phyloP scores from a whole-genome alignment of 2,329 filamentous ascomycete genomes.

The Cryphonectria parasitica region DNA sequence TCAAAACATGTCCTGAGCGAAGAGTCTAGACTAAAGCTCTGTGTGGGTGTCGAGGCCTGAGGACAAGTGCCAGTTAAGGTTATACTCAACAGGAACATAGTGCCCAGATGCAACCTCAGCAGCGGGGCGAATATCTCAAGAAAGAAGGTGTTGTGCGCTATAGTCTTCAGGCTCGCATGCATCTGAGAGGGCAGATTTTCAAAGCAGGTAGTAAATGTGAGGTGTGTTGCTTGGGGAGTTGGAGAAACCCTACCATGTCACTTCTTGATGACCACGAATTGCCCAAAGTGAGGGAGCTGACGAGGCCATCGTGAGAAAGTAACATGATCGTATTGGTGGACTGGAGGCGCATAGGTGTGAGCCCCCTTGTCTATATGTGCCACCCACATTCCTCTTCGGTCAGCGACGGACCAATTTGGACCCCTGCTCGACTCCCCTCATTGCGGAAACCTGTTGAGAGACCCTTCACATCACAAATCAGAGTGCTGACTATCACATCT shows the following conservation, averaged over 20 bases:
- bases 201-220: not conserved
- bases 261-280: not conserved
- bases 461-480: not conserved
- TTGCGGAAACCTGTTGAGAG: not conserved
- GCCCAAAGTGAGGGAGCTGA: not conserved
- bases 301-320: constrained; percentile 2
- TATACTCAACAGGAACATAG: not conserved
- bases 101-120: not conserved
- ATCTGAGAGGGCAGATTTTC: not conserved
- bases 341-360: not conserved
- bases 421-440: constrained; percentile 7
- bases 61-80: not conserved
- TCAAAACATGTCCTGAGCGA: too few species aligned
- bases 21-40: not conserved
- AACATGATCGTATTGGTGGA: constrained; percentile 8
- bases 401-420: constrained; percentile 16
- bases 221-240: too few species aligned
- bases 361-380: constrained; percentile 13
- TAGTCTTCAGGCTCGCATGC: not conserved
- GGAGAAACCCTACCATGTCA: not conserved
- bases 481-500: not conserved
- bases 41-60: not conserved
- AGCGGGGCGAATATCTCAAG: not conserved
- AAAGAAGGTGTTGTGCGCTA: constrained; percentile 6
- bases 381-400: constrained; percentile 15